Base-by-base conservation (phyloP, 1,139 yeast species). In the Lizanozyma gosingica region DNA sequence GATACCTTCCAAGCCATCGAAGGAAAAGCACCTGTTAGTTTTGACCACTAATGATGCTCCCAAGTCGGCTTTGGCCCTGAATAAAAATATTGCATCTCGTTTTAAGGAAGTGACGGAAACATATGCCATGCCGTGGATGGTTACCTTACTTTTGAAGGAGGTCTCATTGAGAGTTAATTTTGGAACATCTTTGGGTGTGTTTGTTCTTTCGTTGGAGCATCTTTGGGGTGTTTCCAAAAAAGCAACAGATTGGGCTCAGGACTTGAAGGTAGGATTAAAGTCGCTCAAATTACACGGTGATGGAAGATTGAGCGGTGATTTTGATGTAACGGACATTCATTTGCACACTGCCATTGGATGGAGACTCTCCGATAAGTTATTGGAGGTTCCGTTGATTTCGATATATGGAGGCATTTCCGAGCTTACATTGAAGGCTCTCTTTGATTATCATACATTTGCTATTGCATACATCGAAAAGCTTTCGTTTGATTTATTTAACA, bases 391-490 rank as follows among this genome's bases (percentile, higher is more conserved):
- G 0, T 59, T 85, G 43, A 80, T 90, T 6, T 71, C 81, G 15
- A 58, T 83, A 3, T 71, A 83, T 0, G 65, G 77, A 3, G 81
- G 83, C 0, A 57, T 86, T 36, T 77, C 67, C 2, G 62, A 68
- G 9, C 50, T 86, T 15, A 78, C 78, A 35, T 55, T 76, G 8
- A 83, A 82, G 52, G 62, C 80, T 6, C 78, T 92, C 0, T 78
- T 90, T 53, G 97, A 92, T 55, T 86, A 80, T 54, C 96, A 90
- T 54, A 78, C 85, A 17, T 87, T 92, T 59, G 74, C 85, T 15
- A 73, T 90, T 40, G 74, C 78, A 1, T 70, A 71, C 18, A 56
- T 83, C 29, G 62, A 67, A 17, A 63, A 67, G 1, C 63, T 79
- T 29, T 65, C 73, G 4, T 60, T 83, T 35, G 79, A 79, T 35